phyloP scores from a whole-genome alignment of 768 basidiomycete species.

The Nidularia pulvinata region DNA sequence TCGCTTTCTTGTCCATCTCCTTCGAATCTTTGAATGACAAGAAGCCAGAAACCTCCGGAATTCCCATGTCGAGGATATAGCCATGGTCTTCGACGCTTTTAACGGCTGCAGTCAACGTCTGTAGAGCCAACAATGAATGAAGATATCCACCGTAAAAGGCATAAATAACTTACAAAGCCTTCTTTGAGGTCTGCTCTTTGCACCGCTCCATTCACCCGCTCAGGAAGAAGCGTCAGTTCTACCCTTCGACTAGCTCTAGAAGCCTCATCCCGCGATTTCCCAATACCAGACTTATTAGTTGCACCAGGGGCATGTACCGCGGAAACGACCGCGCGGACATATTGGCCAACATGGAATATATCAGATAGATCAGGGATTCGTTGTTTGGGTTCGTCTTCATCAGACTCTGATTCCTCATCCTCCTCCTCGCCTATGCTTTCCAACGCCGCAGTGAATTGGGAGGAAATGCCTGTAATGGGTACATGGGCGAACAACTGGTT shows the following conservation, averaged over 20 bases:
- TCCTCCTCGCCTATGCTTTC: slow-evolving; percentile 55
- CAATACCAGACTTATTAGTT: slow-evolving; percentile 53
- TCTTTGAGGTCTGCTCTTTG: slow-evolving; percentile 72
- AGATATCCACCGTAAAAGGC: slow-evolving; percentile 3
- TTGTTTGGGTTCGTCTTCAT: slow-evolving; percentile 36
- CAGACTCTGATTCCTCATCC: slow-evolving; percentile 37
- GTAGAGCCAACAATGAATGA: too few relatives aligned
- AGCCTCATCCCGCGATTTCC: slow-evolving; percentile 66
- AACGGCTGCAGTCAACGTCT: slow-evolving; percentile 79
- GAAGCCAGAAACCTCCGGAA: slow-evolving; percentile 82
- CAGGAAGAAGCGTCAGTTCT: slow-evolving; percentile 84
- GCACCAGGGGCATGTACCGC: slow-evolving; percentile 68
- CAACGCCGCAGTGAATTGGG: slow-evolving; percentile 71
- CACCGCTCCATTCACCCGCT: slow-evolving; percentile 82
- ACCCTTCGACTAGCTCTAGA: slow-evolving; percentile 73
- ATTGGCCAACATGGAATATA: slow-evolving; percentile 86
- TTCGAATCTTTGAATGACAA: slow-evolving; percentile 67
- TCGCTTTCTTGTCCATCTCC: slow-evolving; percentile 28
- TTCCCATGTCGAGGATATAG: slow-evolving; percentile 85
- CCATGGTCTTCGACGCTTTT: slow-evolving; percentile 94
- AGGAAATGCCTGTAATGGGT: slow-evolving; percentile 90
- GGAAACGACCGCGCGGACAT: slow-evolving; percentile 76
- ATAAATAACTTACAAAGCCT: slow-evolving; percentile 64
- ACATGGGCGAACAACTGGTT: slow-evolving; percentile 94
- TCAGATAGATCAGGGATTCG: slow-evolving; percentile 68